Base-by-base conservation (phyloP, 176 grass and related monocot genomes). In the Juncus effusus region DNA sequence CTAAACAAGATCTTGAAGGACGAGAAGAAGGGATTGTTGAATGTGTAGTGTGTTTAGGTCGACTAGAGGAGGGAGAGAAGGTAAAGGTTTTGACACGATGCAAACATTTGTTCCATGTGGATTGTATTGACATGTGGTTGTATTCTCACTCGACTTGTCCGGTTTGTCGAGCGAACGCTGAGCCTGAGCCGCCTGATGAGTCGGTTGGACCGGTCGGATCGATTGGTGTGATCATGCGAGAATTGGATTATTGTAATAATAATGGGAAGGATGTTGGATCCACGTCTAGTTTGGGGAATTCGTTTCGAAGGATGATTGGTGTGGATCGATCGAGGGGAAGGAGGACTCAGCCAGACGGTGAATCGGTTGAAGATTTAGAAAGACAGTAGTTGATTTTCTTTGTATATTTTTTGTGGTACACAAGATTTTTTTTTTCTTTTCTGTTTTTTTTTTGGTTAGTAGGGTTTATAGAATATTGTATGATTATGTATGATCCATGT, bases 91-190 rank as follows among this genome's bases (percentile, higher is more conserved):
- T 94, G 56, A 76, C 77, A 0, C 56, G 40, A 79, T 95, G 82
- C 64, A 54, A 59, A 12, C 90, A 95, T 69, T 39, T 73, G 8
- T 95, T 95, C 84, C 89, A 92, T 72, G 64, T 83, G 4, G 77
- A 80, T 36, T 95, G 90, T 69, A 81, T 95, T 16, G 85, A 95
- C 69, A 72, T 60, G 44, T 95, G 90, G 90, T 67, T 95, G 42
- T 42, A 53, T 50, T 63, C 67, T 2, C 59, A 76, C 59, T 72
- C 69, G 61, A 95, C 79, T 10, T 95, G 85, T 36, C 90, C 85
- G 0, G 67, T 95, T 13, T 95, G 85, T 70, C 77, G 77, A 4
- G 77, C 84, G 14, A 81, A 84, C 10, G 88, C 67, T 6, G 64
- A 63, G 41, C 19, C 67, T 6, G 64, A 47, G 44, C 80, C 77